Conservation (phyloP, 768 basidiomycete genomes). For the Cystofilobasidium bisporidii region DNA sequence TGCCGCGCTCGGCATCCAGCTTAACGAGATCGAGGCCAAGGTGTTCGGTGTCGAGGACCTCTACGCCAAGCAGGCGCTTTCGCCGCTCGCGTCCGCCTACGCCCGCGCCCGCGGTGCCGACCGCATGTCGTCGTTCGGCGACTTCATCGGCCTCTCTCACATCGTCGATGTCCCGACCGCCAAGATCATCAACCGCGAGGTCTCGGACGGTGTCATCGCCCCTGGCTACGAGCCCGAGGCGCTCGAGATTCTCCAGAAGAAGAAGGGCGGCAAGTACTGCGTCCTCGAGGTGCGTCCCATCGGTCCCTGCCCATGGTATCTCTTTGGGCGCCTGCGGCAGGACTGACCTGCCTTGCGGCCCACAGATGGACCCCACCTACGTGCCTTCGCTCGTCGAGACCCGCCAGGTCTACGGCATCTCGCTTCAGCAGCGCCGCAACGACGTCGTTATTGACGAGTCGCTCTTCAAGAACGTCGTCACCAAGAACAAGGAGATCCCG, state of each 20-base stretch:
- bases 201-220: constrained; percentile 96
- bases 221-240: constrained; percentile 84
- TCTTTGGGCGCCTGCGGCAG: too few species aligned
- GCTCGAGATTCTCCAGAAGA: constrained; percentile 80
- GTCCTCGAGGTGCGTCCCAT: constrained; percentile 63
- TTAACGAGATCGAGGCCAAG: constrained; percentile 74
- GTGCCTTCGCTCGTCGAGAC: constrained; percentile 72
- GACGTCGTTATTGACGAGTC: constrained; percentile 71
- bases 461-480: constrained; percentile 81
- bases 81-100: constrained; percentile 82
- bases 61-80: constrained; percentile 61
- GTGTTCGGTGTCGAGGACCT: constrained; percentile 96
- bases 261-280: constrained; percentile 98
- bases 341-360: too few species aligned
- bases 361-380: constrained; percentile 79
- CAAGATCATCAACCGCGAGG: constrained; percentile 93
- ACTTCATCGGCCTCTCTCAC: constrained; percentile 91
- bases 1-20: constrained; percentile 72
- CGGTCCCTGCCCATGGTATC: not conserved
- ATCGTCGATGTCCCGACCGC: constrained; percentile 90
- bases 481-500: constrained; percentile 77
- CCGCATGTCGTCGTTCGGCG: constrained; percentile 98
- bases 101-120: constrained; percentile 95
- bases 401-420: constrained; percentile 87
- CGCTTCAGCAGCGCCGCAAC: constrained; percentile 81